Evolutionary conservation across 2,329 filamentous ascomycete species (phyloP).

Genomic region (Kalaharituber pfeilii): DNA sequence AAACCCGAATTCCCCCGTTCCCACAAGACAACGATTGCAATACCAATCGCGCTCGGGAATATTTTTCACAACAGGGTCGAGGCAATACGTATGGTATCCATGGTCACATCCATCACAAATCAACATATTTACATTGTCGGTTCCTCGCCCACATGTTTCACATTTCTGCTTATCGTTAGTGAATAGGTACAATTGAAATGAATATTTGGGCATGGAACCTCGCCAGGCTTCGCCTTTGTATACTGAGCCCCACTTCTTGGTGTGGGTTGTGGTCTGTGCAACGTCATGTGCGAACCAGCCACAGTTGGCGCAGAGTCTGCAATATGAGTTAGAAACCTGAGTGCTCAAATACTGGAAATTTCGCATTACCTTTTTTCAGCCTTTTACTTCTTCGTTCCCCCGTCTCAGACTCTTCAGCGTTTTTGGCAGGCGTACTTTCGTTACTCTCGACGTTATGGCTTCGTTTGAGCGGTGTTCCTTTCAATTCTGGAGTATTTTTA

Average conservation of each 20-base stretch:
- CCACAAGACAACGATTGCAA: conserved; percentile 83
- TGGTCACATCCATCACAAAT: conserved; percentile 85
- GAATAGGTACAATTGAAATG: conserved; percentile 8
- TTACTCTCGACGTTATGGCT: conserved; percentile 26
- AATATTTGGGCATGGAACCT: conserved; percentile 30
- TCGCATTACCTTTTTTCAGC: conserved; percentile 58
- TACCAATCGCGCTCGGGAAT: conserved; percentile 85
- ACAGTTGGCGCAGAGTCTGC: conserved; percentile 53
- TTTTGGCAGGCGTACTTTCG: conserved; percentile 20
- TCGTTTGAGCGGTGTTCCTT: conserved; percentile 38
- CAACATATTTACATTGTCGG: conserved; percentile 52
- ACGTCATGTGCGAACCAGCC: conserved; percentile 90
- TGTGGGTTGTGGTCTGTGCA: conserved; percentile 61
- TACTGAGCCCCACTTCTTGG: conserved; percentile 45
- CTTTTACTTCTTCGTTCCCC: conserved; percentile 77
- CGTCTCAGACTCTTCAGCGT: conserved; percentile 44
- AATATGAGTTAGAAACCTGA: conserved; percentile 9
- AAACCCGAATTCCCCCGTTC: conserved; percentile 91
- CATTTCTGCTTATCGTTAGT: conserved; percentile 44
- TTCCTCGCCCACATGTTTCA: conserved; percentile 66
- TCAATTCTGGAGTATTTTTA: conserved; percentile 48
- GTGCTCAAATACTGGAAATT: not conserved
- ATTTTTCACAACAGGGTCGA: conserved; percentile 66
- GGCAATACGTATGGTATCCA: conserved; percentile 69
- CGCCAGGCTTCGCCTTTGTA: conserved; percentile 39